Evolutionary conservation across 805 yeast genomes (phyloP).

Genomic region (Ogataea salicorniae): DNA sequence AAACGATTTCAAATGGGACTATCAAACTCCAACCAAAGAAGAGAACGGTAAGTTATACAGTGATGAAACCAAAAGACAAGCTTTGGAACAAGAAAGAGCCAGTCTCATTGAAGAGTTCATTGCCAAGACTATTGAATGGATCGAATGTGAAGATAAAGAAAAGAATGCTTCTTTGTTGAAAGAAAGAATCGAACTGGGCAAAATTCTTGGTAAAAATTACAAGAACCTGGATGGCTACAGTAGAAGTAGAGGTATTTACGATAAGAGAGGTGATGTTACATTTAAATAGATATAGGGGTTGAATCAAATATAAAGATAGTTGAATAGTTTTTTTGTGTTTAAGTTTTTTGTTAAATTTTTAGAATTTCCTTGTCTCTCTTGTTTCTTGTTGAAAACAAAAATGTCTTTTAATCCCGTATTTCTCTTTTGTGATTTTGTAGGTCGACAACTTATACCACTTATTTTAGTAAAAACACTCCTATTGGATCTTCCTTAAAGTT

Average conservation of each 20-base stretch:
- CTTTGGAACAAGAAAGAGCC: constrained; percentile 46
- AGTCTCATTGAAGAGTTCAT: constrained; percentile 50
- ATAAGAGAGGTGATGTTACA: constrained; percentile 53
- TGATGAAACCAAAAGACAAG: constrained; percentile 39
- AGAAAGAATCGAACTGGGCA: constrained; percentile 51
- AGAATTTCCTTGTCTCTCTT: no score
- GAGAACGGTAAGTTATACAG: constrained; percentile 47
- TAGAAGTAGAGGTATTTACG: constrained; percentile 74
- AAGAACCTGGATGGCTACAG: constrained; percentile 71
- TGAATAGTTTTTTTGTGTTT: neutral
- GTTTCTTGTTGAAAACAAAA: no score
- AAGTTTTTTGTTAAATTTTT: neutral
- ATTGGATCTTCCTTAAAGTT: no score
- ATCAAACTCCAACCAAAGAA: constrained; percentile 53
- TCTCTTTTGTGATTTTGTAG: no score
- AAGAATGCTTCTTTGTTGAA: constrained; percentile 44
- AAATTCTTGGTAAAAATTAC: constrained; percentile 57
- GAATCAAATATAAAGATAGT: no score
- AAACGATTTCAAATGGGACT: constrained; percentile 52
- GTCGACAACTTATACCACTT: no score
- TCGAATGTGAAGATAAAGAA: constrained; percentile 51
- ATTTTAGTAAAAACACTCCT: no score
- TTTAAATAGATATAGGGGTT: constrained; percentile 10
- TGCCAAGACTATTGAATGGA: constrained; percentile 71
- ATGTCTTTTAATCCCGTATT: no score